Evolutionary conservation across 2,329 filamentous ascomycete genomes (phyloP).

Genomic region (Huntiella omanensis): DNA sequence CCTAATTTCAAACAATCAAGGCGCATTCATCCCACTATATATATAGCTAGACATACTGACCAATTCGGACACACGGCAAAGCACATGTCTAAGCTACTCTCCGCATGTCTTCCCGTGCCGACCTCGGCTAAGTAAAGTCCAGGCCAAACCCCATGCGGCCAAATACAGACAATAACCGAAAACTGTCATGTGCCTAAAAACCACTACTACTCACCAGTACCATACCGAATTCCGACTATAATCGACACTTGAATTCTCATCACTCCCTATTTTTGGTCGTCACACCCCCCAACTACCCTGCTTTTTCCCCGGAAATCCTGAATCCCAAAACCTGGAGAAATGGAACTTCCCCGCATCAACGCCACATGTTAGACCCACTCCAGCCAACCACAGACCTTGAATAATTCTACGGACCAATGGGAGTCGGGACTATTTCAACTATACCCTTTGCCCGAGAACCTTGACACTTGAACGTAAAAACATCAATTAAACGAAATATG

Average conservation of each 20-base stretch:
- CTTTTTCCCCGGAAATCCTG: neutral
- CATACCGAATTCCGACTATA: too few relatives aligned
- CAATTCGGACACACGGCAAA: too few relatives aligned
- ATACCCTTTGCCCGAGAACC: neutral
- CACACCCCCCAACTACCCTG: neutral
- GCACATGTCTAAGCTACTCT: too few relatives aligned
- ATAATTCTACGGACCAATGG: too few relatives aligned
- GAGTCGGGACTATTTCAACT: neutral
- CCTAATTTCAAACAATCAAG: too few relatives aligned
- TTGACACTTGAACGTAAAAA: neutral
- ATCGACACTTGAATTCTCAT: too few relatives aligned
- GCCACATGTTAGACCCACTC: too few relatives aligned
- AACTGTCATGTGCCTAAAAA: neutral
- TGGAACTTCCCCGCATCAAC: neutral
- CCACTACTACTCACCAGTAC: neutral
- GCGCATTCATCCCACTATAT: neutral
- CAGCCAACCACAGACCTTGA: too few relatives aligned
- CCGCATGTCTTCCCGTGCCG: too few relatives aligned
- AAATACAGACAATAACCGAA: neutral
- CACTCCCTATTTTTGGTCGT: too few relatives aligned
- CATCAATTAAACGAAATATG: neutral
- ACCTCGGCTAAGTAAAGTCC: too few relatives aligned
- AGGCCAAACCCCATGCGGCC: too few relatives aligned
- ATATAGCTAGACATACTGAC: neutral
- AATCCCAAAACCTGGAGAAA: slow-evolving; percentile 9